Conservation (phyloP, 2,329 filamentous ascomycete genomes). For the Colletotrichum magnum region DNA sequence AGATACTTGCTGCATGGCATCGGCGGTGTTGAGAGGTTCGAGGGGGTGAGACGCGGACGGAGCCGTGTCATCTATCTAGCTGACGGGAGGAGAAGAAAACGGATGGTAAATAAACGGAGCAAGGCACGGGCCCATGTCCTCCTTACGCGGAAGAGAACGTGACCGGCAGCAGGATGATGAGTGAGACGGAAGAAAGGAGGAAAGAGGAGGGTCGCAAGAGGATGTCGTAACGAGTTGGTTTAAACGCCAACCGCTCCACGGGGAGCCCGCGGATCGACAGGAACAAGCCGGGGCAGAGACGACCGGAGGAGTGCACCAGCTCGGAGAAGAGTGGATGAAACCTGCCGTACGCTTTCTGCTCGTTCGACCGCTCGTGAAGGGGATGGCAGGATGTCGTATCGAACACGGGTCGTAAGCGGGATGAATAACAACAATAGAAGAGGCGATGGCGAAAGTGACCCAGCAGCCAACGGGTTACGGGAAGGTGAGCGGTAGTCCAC, state of each 20-base stretch:
- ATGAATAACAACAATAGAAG: conserved; percentile 16
- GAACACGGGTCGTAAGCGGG: conserved; percentile 15
- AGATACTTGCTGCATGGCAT: conserved; percentile 66
- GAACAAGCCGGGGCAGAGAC: conserved; percentile 13
- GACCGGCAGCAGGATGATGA: conserved; percentile 10
- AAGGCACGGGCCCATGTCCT: conserved; percentile 37
- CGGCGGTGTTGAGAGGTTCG: conserved; percentile 36
- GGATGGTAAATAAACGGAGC: conserved; percentile 36
- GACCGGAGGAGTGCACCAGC: conserved; percentile 11
- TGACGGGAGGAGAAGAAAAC: conserved; percentile 31
- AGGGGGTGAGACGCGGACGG: conserved; percentile 4
- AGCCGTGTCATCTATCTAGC: conserved; percentile 40
- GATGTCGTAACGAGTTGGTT: conserved; percentile 32
- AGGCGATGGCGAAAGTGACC: conserved; percentile 26
- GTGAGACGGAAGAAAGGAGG: conserved; percentile 17
- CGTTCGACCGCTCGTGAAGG: conserved; percentile 6
- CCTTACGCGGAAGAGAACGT: conserved; percentile 5
- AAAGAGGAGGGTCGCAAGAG: conserved; percentile 26
- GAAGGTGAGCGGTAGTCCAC: not conserved
- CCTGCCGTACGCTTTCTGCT: conserved; percentile 25
- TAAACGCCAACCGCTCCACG: conserved; percentile 32
- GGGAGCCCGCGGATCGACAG: conserved; percentile 32
- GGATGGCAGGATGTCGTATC: conserved; percentile 33
- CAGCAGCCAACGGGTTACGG: conserved; percentile 26
- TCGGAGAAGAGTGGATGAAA: conserved; percentile 29